phyloP scores from a whole-genome alignment of 768 basidiomycete genomes.

The Leccinum rimulosum region DNA sequence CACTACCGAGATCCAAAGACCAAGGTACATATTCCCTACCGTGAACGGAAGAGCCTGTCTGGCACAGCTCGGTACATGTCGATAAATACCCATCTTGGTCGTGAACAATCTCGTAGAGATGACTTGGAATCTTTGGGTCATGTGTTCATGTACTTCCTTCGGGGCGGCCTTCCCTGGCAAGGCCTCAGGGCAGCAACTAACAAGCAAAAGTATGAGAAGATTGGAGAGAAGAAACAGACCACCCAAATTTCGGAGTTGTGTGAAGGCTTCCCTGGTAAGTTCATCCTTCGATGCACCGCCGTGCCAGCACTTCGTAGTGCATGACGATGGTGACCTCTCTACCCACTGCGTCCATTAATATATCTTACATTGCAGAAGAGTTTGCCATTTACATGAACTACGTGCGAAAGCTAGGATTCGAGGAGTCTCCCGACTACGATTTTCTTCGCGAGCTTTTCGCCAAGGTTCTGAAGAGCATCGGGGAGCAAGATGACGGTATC shows the following conservation, averaged over 20 bases:
- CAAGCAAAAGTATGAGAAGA: constrained; percentile 99
- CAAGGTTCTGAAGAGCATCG: constrained; percentile 84
- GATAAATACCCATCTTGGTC: constrained; percentile 97
- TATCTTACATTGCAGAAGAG: constrained; percentile 55
- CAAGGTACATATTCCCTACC: constrained; percentile 97
- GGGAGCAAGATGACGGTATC: constrained; percentile 87
- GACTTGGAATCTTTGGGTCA: constrained; percentile 97
- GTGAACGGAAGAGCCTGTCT: constrained; percentile 94
- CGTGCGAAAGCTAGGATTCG: constrained; percentile 96
- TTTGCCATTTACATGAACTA: constrained; percentile 99
- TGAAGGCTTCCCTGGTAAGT: constrained; percentile 89
- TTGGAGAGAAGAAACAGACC: constrained; percentile 98
- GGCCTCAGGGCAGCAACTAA: constrained; percentile 96
- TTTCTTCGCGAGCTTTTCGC: constrained; percentile 93
- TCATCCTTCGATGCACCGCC: constrained; percentile 1
- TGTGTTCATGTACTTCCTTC: constrained; percentile 99
- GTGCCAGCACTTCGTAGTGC: not conserved
- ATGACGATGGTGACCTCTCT: constrained; percentile 3
- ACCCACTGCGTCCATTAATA: constrained; percentile 1
- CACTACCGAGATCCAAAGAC: constrained; percentile 98
- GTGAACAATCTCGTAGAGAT: constrained; percentile 92
- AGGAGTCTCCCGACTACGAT: constrained; percentile 97
- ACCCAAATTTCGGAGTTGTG: constrained; percentile 90
- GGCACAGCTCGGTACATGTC: constrained; percentile 99
- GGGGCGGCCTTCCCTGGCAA: constrained; percentile 97